phyloP scores from a whole-genome alignment of 768 basidiomycete species.

The Postia placenta region DNA sequence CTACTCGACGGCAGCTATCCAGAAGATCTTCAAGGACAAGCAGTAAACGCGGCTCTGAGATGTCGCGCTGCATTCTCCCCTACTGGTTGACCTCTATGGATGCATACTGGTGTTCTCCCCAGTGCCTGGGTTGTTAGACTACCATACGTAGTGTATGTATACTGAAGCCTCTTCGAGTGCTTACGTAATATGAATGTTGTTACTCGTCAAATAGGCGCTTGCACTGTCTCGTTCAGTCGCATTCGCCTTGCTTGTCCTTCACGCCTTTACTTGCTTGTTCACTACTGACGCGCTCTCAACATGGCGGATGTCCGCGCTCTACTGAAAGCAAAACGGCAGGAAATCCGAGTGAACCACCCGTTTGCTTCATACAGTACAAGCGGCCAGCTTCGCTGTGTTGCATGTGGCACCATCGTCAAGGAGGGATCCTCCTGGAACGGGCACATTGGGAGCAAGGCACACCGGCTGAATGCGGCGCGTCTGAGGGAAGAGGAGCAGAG shows the following conservation, averaged over 20 bases:
- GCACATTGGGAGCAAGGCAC: constrained; percentile 75
- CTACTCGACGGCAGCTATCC: constrained; percentile 75
- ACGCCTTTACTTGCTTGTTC: neutral
- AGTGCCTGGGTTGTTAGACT: neutral
- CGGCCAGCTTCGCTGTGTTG: constrained; percentile 65
- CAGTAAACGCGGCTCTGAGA: constrained; percentile 21
- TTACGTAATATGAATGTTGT: constrained; percentile 13
- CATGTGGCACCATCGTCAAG: constrained; percentile 60
- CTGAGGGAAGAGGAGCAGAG: constrained; percentile 53
- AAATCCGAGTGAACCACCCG: constrained; percentile 66
- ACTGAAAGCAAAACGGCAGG: constrained; percentile 78
- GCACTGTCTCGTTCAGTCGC: neutral
- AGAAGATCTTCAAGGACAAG: constrained; percentile 70
- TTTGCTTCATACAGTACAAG: constrained; percentile 59
- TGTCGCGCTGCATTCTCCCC: too few species aligned
- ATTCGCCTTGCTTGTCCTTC: neutral
- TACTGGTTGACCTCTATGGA: too few species aligned
- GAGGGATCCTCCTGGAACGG: constrained; percentile 84
- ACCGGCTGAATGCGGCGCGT: constrained; percentile 60
- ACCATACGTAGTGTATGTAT: neutral
- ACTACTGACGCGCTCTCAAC: neutral
- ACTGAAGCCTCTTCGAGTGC: constrained; percentile 1
- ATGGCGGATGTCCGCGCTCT: constrained; percentile 83
- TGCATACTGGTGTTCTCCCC: too few species aligned
- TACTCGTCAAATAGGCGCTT: neutral